Evolutionary conservation across 495 filamentous ascomycete genomes (phyloP).

Genomic region (Recurvomyces mirabilis): DNA sequence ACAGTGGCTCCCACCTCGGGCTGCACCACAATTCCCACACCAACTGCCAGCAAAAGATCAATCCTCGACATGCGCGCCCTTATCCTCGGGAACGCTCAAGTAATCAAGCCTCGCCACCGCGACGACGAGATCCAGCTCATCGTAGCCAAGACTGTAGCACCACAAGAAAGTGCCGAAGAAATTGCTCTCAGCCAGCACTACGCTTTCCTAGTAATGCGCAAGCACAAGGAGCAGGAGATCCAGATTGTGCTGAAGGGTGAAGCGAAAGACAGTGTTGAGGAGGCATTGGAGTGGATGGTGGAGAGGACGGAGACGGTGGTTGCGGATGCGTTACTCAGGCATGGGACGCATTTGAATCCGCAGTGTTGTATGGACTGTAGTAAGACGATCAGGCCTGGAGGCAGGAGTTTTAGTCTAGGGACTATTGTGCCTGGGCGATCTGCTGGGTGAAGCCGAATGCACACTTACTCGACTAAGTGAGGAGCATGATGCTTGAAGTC

Average conservation of each 20-base stretch:
- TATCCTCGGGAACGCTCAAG: constrained; percentile 7
- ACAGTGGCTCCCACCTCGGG: not conserved
- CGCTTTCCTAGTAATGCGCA: constrained; percentile 5
- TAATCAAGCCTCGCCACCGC: not conserved
- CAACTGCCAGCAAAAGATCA: not conserved
- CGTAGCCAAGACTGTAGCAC: not conserved
- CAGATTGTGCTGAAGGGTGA: constrained; percentile 1
- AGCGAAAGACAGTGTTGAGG: not conserved
- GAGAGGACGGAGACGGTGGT: constrained; percentile 4
- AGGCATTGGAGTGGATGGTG: constrained; percentile 7
- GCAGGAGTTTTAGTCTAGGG: no score
- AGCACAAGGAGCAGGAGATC: not conserved
- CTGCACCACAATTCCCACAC: not conserved
- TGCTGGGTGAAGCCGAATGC: no score
- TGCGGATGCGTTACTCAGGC: constrained; percentile 2
- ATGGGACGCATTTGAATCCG: constrained; percentile 6
- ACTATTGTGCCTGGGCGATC: no score
- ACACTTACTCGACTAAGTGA: no score
- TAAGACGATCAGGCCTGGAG: no score
- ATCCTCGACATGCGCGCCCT: constrained; percentile 4
- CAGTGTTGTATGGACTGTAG: no score
- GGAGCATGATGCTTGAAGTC: no score
- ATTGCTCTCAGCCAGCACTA: constrained; percentile 2
- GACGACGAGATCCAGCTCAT: constrained; percentile 3
- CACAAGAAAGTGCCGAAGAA: constrained; percentile 3